Evolutionary conservation across 2,329 filamentous ascomycete species (phyloP).

Genomic region (Pestalotiopsis sp.): DNA sequence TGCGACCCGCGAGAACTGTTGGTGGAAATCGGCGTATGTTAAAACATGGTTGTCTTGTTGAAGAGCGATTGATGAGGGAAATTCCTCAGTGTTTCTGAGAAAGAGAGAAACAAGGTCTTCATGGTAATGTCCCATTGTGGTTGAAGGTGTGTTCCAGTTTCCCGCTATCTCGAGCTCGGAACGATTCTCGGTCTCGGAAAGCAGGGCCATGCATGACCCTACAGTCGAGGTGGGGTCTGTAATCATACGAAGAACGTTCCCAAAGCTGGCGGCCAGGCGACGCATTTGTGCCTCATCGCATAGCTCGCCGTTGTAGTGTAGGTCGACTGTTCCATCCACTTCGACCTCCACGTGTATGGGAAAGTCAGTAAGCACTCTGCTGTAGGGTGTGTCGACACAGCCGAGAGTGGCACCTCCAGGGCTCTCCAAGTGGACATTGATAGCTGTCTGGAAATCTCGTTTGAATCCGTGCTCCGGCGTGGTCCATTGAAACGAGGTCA

Average conservation of each 20-base stretch:
- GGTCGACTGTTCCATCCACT: background rate
- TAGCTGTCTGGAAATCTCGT: slow-evolving; percentile 5
- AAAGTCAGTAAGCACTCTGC: background rate
- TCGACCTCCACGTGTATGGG: background rate
- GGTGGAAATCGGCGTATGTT: slow-evolving; percentile 13
- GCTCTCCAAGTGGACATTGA: slow-evolving; percentile 9
- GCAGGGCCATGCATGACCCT: too few species aligned
- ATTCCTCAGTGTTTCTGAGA: too few species aligned
- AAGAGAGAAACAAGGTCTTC: too few species aligned
- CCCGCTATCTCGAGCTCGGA: too few species aligned
- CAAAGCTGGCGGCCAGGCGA: background rate
- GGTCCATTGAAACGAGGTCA: slow-evolving; percentile 20
- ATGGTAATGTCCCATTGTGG: too few species aligned
- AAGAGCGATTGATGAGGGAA: background rate
- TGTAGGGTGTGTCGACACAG: background rate
- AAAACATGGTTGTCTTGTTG: background rate
- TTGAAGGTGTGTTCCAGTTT: too few species aligned
- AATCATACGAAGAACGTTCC: too few species aligned
- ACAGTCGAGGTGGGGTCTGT: too few species aligned
- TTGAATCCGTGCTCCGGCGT: slow-evolving; percentile 14
- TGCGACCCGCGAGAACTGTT: slow-evolving; percentile 3
- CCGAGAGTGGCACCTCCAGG: slow-evolving; percentile 3
- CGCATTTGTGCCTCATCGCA: background rate
- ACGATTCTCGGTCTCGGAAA: too few species aligned
- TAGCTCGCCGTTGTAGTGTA: background rate